Percentiles rank a stretch among this genome's conserved stretches.
Conservation (phyloP, 805 yeast genomes). For the Hemisphaericaspora nanyangensis region DNA sequence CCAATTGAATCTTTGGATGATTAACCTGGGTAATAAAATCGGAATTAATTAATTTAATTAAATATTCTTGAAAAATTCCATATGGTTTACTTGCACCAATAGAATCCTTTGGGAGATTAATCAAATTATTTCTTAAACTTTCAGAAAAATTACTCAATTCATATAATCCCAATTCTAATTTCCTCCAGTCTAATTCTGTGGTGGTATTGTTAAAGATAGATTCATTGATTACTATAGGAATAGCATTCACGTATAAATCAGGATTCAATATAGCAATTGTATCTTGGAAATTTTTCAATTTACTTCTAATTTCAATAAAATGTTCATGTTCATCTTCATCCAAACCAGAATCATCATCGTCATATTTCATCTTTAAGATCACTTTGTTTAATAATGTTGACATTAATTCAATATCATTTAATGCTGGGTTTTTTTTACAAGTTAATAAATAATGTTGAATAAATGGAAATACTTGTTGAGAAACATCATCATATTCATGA, state of each 20-base stretch:
- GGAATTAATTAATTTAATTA: constrained; percentile 51
- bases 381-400: constrained; percentile 63
- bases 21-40: constrained; percentile 44
- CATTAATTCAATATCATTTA: constrained; percentile 46
- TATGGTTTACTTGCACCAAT: constrained; percentile 65
- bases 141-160: constrained; percentile 80
- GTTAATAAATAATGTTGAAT: constrained; percentile 69
- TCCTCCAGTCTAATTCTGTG: constrained; percentile 61
- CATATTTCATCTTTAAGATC: constrained; percentile 75
- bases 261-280: constrained; percentile 60
- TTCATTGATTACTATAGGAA: constrained; percentile 57
- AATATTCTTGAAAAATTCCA: constrained; percentile 56
- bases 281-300: constrained; percentile 78
- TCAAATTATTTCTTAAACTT: constrained; percentile 69
- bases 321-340: constrained; percentile 65
- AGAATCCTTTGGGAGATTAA: constrained; percentile 64
- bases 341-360: constrained; percentile 63
- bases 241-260: constrained; percentile 54
- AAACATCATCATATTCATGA: constrained; percentile 86
- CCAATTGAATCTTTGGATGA: constrained; percentile 79
- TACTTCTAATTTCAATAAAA: constrained; percentile 73
- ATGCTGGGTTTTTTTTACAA: constrained; percentile 51
- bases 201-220: constrained; percentile 28
- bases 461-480: constrained; percentile 78
- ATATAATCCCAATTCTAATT: constrained; percentile 79